These are phyloP conservation scores for Vachellia collinsii DNA, from an alignment of 306 rosid species.

Conservation along the genomic window DNA sequence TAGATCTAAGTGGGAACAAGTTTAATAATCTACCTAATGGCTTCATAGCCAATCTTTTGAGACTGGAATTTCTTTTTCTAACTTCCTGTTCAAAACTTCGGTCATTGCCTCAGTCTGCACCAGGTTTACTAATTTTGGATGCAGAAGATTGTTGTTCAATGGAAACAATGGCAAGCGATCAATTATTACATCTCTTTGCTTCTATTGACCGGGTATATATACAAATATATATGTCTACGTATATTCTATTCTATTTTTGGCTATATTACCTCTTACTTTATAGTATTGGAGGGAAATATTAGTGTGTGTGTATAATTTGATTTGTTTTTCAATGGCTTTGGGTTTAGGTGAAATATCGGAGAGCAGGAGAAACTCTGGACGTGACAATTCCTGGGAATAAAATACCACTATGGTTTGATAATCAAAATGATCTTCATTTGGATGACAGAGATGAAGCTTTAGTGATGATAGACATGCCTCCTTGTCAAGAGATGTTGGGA, in stretches of 20 bases:
- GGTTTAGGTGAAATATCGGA: background rate
- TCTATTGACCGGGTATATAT: background rate
- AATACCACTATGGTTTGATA: background rate
- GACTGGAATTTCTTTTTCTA: background rate
- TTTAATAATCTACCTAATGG: background rate
- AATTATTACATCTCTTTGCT: background rate
- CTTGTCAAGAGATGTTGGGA: background rate
- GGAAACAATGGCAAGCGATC: background rate
- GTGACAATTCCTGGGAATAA: background rate
- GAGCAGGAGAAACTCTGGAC: too few species aligned
- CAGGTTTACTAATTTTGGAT: fast-evolving
- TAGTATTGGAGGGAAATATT: too few species aligned
- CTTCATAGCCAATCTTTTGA: background rate
- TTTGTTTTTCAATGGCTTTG: background rate
- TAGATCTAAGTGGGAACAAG: background rate
- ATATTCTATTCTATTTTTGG: background rate
- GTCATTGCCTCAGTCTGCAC: background rate
- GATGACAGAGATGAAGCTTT: background rate
- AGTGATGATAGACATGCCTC: background rate
- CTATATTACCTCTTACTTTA: too few species aligned
- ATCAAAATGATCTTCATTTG: background rate
- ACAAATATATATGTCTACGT: background rate
- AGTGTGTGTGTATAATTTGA: too few species aligned
- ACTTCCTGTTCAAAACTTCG: background rate
- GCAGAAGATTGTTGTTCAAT: background rate